Percentiles rank a stretch among this genome's conserved stretches.
Evolutionary conservation across 768 basidiomycete genomes (phyloP).

Genomic region (Exsudoporus frostii): DNA sequence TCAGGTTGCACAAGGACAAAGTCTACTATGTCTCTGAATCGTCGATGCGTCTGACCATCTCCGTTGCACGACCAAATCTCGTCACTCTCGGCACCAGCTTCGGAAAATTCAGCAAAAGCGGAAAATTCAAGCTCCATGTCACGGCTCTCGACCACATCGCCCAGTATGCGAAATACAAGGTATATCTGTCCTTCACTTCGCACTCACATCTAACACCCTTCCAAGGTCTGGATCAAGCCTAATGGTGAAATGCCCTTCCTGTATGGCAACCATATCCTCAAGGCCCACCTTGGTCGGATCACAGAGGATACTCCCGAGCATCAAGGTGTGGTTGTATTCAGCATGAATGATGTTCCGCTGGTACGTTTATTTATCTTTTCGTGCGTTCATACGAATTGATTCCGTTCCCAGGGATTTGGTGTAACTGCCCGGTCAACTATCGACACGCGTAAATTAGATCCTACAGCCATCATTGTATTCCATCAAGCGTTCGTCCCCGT

Average conservation of each 20-base stretch:
- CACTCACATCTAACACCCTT: not conserved
- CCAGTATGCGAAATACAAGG: slow-evolving; percentile 98
- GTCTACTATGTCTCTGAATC: slow-evolving; percentile 97
- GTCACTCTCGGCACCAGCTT: slow-evolving; percentile 94
- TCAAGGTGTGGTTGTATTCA: slow-evolving; percentile 95
- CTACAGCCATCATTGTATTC: slow-evolving; percentile 95
- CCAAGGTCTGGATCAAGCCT: slow-evolving; percentile 96
- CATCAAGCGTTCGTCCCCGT: slow-evolving; percentile 76
- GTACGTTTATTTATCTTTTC: slow-evolving; percentile 40
- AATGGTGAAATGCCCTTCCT: slow-evolving; percentile 99
- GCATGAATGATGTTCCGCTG: slow-evolving; percentile 92
- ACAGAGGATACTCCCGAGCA: slow-evolving; percentile 99
- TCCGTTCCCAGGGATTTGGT: slow-evolving; percentile 76
- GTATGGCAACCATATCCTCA: slow-evolving; percentile 97
- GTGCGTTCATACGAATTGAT: slow-evolving; percentile 5
- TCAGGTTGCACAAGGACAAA: slow-evolving; percentile 89
- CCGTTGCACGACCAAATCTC: slow-evolving; percentile 88
- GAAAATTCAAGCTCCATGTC: slow-evolving; percentile 96
- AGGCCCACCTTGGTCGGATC: slow-evolving; percentile 97
- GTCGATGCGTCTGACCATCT: slow-evolving; percentile 89
- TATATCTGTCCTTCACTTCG: slow-evolving; percentile 31
- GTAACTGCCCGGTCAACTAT: slow-evolving; percentile 94
- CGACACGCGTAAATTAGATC: slow-evolving; percentile 95
- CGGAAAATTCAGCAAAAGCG: slow-evolving; percentile 95
- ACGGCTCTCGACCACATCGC: slow-evolving; percentile 91